Percentiles rank a stretch among this genome's conserved stretches.
These are phyloP conservation scores for Epicoccum sorghinum DNA, from an alignment of 2,329 filamentous ascomycete genomes.

Conservation along the genomic window DNA sequence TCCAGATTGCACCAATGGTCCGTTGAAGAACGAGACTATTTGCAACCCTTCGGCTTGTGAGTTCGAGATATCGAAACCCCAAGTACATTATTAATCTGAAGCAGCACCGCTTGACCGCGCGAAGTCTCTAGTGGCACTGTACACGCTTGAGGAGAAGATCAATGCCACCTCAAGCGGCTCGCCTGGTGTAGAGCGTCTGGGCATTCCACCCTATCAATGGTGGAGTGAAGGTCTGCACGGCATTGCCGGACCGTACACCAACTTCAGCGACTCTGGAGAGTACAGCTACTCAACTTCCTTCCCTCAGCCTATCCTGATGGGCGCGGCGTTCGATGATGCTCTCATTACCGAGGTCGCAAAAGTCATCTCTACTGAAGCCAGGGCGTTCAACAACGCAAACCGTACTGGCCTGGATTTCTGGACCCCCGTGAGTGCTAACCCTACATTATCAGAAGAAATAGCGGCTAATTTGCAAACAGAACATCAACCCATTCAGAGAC, in stretches of 20 bases:
- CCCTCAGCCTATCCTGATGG: conserved; percentile 67
- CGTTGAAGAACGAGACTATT: conserved; percentile 57
- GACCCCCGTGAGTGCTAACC: conserved; percentile 1
- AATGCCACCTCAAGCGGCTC: conserved; percentile 58
- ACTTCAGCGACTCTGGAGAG: conserved; percentile 60
- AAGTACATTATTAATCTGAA: neutral
- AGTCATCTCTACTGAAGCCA: conserved; percentile 65
- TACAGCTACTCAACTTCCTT: conserved; percentile 70
- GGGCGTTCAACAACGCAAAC: conserved; percentile 69
- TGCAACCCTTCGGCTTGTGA: conserved; percentile 55
- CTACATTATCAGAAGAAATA: too few species aligned
- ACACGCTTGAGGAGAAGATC: conserved; percentile 52
- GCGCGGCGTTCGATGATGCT: conserved; percentile 68
- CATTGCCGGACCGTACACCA: conserved; percentile 62
- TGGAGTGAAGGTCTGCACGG: conserved; percentile 68
- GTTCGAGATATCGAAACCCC: neutral
- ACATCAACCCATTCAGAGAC: conserved; percentile 70
- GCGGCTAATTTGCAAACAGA: conserved; percentile 33
- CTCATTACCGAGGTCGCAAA: conserved; percentile 64
- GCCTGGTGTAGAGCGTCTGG: conserved; percentile 56
- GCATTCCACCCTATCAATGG: conserved; percentile 61
- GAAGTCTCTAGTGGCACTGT: conserved; percentile 33
- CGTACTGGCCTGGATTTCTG: conserved; percentile 10
- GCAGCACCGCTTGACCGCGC: conserved; percentile 34
- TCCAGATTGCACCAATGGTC: conserved; percentile 60